phyloP scores from a whole-genome alignment of 306 rosid genomes.

The Vigna unguiculata region DNA sequence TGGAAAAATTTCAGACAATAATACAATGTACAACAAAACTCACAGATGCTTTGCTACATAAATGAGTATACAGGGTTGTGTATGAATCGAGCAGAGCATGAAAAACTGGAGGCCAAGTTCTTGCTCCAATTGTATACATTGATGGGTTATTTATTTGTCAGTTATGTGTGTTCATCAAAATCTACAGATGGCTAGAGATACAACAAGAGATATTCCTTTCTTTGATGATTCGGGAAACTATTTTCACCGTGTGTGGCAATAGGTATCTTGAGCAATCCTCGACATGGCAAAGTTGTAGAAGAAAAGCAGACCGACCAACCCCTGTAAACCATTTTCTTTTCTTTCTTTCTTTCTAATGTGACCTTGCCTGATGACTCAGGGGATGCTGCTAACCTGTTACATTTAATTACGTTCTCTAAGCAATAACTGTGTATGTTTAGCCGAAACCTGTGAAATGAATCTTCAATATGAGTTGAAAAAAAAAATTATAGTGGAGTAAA shows the following conservation, averaged over 20 bases:
- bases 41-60: conserved; percentile 27
- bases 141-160: conserved; percentile 37
- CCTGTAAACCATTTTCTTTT: conserved; percentile 21
- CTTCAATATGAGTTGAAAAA: conserved; percentile 21
- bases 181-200: conserved; percentile 5
- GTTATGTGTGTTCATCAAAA: conserved; percentile 29
- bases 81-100: conserved; percentile 30
- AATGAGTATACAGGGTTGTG: conserved; percentile 39
- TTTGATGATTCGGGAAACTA: conserved; percentile 26
- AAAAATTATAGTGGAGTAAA: conserved; percentile 53
- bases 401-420: conserved; percentile 34
- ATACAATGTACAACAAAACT: conserved; percentile 37
- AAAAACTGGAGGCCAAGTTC: conserved; percentile 25
- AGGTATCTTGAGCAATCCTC: conserved; percentile 27
- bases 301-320: conserved; percentile 29
- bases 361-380: conserved; percentile 38
- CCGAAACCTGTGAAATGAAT: conserved; percentile 36
- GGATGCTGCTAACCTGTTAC: conserved; percentile 28
- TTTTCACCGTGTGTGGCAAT: conserved; percentile 30
- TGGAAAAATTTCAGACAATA: conserved; percentile 2
- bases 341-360: neutral
- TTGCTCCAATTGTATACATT: conserved; percentile 33
- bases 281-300: conserved; percentile 9
- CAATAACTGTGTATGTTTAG: conserved; percentile 42
- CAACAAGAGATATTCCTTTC: conserved; percentile 4